Conservation (phyloP, 106 monocot genomes). For the Ottelia alismoides region DNA sequence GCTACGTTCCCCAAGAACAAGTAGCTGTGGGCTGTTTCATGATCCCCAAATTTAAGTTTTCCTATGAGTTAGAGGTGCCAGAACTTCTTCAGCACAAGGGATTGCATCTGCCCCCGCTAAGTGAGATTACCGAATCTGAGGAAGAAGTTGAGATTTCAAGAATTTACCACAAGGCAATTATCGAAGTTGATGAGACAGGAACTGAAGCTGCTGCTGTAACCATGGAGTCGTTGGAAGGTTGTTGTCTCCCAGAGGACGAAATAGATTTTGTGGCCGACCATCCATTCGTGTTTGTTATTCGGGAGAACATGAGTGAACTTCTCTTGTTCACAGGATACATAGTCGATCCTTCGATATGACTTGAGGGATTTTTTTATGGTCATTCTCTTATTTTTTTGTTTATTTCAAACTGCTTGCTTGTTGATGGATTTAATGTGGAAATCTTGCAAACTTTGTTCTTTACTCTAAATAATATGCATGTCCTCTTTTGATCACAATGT, state of each 20-base stretch:
- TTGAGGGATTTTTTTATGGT: too few relatives aligned
- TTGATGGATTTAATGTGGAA: too few relatives aligned
- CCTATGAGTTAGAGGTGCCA: constrained; percentile 64
- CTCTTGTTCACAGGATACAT: constrained; percentile 10
- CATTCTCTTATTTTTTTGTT: too few relatives aligned
- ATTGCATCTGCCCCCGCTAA: constrained; percentile 33
- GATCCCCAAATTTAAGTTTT: constrained; percentile 67
- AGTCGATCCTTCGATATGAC: constrained; percentile 7
- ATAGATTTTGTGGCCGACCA: constrained; percentile 58
- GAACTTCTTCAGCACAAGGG: constrained; percentile 34
- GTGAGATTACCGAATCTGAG: constrained; percentile 32
- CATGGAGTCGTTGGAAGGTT: constrained; percentile 31
- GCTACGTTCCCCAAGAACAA: constrained; percentile 26
- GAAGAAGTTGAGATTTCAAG: constrained; percentile 24
- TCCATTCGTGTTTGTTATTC: constrained; percentile 44
- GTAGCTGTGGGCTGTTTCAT: constrained; percentile 36
- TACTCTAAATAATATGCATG: too few relatives aligned
- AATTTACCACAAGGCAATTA: constrained; percentile 58
- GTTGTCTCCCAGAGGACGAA: constrained; percentile 1
- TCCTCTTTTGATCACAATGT: too few relatives aligned
- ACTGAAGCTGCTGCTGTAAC: constrained; percentile 66
- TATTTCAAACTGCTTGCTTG: too few relatives aligned
- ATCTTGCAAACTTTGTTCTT: too few relatives aligned
- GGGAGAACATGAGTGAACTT: constrained; percentile 32
- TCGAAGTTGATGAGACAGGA: constrained; percentile 82